These are phyloP conservation scores for Sporothrix luriei DNA, from an alignment of 2,329 filamentous ascomycete genomes.

Conservation along the genomic window DNA sequence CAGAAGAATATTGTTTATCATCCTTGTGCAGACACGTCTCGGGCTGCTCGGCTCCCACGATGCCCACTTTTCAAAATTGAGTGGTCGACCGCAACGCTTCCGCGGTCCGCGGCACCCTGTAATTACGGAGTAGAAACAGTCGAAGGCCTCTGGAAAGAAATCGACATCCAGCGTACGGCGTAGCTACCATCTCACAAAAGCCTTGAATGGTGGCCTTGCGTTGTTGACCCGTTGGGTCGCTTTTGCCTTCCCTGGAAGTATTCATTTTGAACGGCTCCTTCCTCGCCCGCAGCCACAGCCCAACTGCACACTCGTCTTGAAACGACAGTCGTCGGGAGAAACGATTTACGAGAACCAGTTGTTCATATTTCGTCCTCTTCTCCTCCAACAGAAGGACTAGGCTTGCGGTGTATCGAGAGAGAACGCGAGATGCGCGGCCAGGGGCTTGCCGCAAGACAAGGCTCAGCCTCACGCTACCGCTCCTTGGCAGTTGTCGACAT, in stretches of 20 bases:
- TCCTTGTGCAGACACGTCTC: neutral
- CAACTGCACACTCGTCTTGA: neutral
- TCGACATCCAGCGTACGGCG: neutral
- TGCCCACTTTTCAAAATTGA: slow-evolving; percentile 26
- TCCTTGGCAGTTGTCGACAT: slow-evolving; percentile 26
- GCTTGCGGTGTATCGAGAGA: neutral
- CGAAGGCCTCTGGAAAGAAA: neutral
- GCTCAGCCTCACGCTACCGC: slow-evolving; percentile 32
- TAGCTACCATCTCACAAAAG: neutral
- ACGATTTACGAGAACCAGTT: neutral
- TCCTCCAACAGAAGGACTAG: neutral
- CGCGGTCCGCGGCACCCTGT: neutral
- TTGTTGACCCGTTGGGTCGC: neutral
- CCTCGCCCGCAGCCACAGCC: slow-evolving; percentile 2
- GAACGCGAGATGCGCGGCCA: neutral
- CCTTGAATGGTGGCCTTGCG: neutral
- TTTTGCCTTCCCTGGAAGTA: neutral
- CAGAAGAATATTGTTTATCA: too few species aligned
- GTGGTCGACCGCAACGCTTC: neutral
- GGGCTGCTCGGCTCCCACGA: slow-evolving; percentile 12
- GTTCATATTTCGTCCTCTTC: neutral
- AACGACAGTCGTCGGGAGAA: neutral
- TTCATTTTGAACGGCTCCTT: neutral
- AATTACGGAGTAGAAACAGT: neutral
- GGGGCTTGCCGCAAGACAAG: slow-evolving; percentile 10